Conservation (phyloP, 2,329 filamentous ascomycete species). For the Sclerotiophoma versabilis region DNA sequence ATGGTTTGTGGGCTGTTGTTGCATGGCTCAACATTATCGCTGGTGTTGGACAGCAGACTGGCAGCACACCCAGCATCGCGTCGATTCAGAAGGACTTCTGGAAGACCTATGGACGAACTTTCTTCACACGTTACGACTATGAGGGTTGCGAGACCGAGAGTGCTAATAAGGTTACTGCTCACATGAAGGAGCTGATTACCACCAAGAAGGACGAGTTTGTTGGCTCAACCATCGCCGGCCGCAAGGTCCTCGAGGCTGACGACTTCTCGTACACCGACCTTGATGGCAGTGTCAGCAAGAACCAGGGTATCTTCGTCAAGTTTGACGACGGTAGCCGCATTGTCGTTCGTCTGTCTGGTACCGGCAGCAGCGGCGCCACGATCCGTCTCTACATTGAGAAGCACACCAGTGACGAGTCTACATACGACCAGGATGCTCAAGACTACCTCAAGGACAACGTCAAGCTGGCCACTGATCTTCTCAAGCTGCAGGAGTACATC, state of each 20-base stretch:
- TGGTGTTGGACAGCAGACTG: slow-evolving; percentile 83
- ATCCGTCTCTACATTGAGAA: slow-evolving; percentile 98
- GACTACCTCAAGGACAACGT: slow-evolving; percentile 93
- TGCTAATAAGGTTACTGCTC: slow-evolving; percentile 86
- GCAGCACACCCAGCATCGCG: slow-evolving; percentile 86
- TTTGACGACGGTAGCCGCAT: slow-evolving; percentile 96
- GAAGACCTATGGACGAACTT: slow-evolving; percentile 93
- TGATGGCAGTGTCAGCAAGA: slow-evolving; percentile 93
- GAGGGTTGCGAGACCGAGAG: slow-evolving; percentile 92
- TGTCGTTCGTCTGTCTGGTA: slow-evolving; percentile 92
- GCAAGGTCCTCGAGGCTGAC: slow-evolving; percentile 86
- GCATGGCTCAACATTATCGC: slow-evolving; percentile 99
- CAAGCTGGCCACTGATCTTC: slow-evolving; percentile 79
- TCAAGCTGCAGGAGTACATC: slow-evolving; percentile 94
- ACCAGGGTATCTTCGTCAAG: slow-evolving; percentile 93
- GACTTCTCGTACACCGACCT: slow-evolving; percentile 99
- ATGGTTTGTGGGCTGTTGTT: slow-evolving; percentile 95
- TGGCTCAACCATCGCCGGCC: slow-evolving; percentile 80
- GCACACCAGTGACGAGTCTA: slow-evolving; percentile 81
- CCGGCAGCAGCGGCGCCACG: slow-evolving; percentile 92
- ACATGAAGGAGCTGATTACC: slow-evolving; percentile 79
- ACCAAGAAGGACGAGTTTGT: slow-evolving; percentile 75
- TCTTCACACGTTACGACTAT: slow-evolving; percentile 99
- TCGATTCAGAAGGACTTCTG: slow-evolving; percentile 98
- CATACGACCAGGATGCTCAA: slow-evolving; percentile 83